Evolutionary conservation across 2,329 filamentous ascomycete species (phyloP), one percentile per base, ranked within the genome.

Genomic region (Fusarium odoratissimum): DNA sequence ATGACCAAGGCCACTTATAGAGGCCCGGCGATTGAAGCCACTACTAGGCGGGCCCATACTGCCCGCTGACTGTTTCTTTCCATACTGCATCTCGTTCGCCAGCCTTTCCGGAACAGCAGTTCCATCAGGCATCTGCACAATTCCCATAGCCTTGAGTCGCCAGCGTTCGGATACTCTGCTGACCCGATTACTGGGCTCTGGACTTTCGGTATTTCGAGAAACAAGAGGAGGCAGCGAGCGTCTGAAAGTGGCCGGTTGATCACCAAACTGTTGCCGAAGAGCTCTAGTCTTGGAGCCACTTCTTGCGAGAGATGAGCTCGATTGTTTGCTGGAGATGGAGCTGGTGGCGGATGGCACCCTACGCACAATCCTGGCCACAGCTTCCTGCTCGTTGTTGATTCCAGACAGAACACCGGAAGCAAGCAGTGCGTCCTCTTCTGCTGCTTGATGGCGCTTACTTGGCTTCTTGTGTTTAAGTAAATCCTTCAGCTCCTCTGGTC

Each of bases 121-220:
- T n/a, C 87, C 84, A 68, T 89, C 84, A 8, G 85, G 83, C 83
- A 88, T 84, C 68, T 84, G 85, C 6, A 88, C 85, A 23, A 89
- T 82, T 14, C 84, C 85, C 84, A 86, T 86, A 45, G 84, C 84
- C 57, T 86, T 86, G 64, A 87, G 79, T 9, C 81, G 79, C 85
- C 85, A 87, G 42, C 83, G 80, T 58, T 84, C 83, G 11, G 84
- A 85, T 11, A 82, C 82, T 56, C 78, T 83, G 74, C 82, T 84
- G 6, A 76, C 60, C 14, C 79, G 76, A 41, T 73, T 75, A 6
- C 73, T 62, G 11, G 68, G 73, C 21, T 80, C 79, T 3, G 78
- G 70, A 23, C 74, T 76, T 28, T 74, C 71, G 33, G 70, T 68
- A 17, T 77, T 77, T 42, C 75, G 71, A 12, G 78, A 77, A 13